Percentiles rank a stretch among this genome's conserved stretches.
Evolutionary conservation across 2,329 filamentous ascomycete genomes (phyloP).

Genomic region (Monascus ruber): DNA sequence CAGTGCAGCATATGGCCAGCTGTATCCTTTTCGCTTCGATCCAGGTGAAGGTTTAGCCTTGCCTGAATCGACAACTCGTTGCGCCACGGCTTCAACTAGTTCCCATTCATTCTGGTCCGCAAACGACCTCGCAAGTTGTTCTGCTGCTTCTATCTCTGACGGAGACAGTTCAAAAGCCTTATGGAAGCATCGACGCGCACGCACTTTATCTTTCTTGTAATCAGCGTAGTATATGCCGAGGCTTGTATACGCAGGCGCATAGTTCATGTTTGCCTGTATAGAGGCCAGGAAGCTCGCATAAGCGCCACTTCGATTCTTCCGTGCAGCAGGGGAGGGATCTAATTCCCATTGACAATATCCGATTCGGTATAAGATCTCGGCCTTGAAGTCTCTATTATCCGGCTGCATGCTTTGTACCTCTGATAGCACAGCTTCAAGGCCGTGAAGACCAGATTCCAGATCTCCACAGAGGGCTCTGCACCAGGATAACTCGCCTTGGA

Average conservation of each 20-base stretch:
- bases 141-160: constrained; percentile 74
- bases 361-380: constrained; percentile 76
- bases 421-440: constrained; percentile 59
- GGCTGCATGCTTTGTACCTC: constrained; percentile 52
- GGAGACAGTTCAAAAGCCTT: constrained; percentile 90
- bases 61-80: constrained; percentile 87
- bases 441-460: constrained; percentile 53
- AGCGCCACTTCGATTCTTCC: constrained; percentile 69
- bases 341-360: constrained; percentile 80
- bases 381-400: constrained; percentile 59
- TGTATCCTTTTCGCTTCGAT: constrained; percentile 83
- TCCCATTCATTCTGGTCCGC: constrained; percentile 93
- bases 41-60: constrained; percentile 82
- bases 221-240: constrained; percentile 86
- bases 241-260: constrained; percentile 81
- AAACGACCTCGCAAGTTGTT: constrained; percentile 74
- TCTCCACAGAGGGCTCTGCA: constrained; percentile 76
- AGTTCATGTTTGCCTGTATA: constrained; percentile 75
- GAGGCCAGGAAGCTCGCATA: constrained; percentile 76
- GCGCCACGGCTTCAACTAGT: constrained; percentile 81
- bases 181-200: constrained; percentile 86
- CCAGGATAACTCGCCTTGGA: constrained; percentile 84
- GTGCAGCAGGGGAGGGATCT: constrained; percentile 59
- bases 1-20: constrained; percentile 90
- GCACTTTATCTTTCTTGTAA: constrained; percentile 74